Conservation (phyloP, 2,329 filamentous ascomycete species). For the Byssochlamys sp. region DNA sequence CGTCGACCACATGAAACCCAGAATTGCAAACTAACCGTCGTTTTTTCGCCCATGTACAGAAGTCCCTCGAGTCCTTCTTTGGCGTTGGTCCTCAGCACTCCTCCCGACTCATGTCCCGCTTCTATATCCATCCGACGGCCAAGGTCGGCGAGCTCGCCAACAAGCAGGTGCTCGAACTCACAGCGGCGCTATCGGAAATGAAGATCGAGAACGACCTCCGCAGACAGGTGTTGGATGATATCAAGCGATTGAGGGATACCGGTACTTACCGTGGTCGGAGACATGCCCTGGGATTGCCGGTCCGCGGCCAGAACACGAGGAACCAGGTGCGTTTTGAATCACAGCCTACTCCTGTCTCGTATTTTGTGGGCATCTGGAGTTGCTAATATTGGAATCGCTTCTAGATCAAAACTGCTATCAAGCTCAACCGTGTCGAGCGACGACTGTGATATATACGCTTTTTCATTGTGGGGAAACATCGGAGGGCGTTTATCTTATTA, state of each 20-base stretch:
- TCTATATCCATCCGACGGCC: constrained; percentile 75
- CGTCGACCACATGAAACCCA: constrained; percentile 3
- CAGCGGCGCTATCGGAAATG: constrained; percentile 78
- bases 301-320: constrained; percentile 79
- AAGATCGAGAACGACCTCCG: constrained; percentile 84
- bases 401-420: constrained; percentile 50
- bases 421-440: constrained; percentile 51
- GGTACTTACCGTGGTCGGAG: constrained; percentile 78
- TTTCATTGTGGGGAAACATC: constrained; percentile 12
- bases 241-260: constrained; percentile 77
- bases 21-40: not conserved
- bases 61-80: constrained; percentile 71
- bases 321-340: constrained; percentile 48
- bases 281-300: constrained; percentile 86
- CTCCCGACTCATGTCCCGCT: constrained; percentile 71
- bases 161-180: constrained; percentile 70
- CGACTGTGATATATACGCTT: constrained; percentile 27
- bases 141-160: constrained; percentile 65
- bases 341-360: not conserved
- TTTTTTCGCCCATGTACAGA: constrained; percentile 16
- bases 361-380: not conserved
- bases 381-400: not conserved
- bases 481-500: constrained; percentile 17
- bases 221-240: constrained; percentile 71
- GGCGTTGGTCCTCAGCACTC: constrained; percentile 65